Percentiles rank a stretch among this genome's conserved stretches.
These are phyloP conservation scores for Mrakia blollopis DNA, from an alignment of 768 basidiomycete species.

Conservation along the genomic window DNA sequence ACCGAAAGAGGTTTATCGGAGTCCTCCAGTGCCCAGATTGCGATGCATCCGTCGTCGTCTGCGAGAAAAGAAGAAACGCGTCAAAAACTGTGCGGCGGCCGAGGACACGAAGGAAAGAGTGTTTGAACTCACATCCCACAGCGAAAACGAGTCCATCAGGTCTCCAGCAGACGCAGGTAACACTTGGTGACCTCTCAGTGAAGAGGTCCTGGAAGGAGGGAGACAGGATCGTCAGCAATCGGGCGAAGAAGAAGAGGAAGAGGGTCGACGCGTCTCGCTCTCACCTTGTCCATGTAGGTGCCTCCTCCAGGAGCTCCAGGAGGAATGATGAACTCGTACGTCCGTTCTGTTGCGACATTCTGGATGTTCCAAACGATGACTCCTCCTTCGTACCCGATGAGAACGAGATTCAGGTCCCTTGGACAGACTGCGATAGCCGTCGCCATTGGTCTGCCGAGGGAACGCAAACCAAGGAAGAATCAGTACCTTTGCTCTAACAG, in stretches of 20 bases:
- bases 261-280: slow-evolving; percentile 34
- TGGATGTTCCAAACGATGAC: slow-evolving; percentile 47
- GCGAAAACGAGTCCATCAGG: slow-evolving; percentile 69
- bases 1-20: slow-evolving; percentile 69
- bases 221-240: slow-evolving; percentile 2
- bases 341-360: slow-evolving; percentile 47
- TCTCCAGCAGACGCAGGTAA: slow-evolving; percentile 67
- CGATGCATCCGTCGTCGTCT: slow-evolving; percentile 73
- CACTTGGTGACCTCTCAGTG: slow-evolving; percentile 61
- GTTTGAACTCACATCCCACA: slow-evolving; percentile 50
- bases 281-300: slow-evolving; percentile 57
- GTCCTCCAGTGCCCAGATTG: slow-evolving; percentile 77
- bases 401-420: slow-evolving; percentile 36
- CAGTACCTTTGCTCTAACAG: neutral
- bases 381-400: slow-evolving; percentile 45
- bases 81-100: neutral
- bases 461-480: neutral
- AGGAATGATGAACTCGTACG: slow-evolving; percentile 64
- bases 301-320: slow-evolving; percentile 74
- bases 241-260: neutral
- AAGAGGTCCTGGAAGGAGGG: slow-evolving; percentile 50
- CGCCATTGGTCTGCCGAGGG: slow-evolving; percentile 48
- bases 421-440: slow-evolving; percentile 54
- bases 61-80: neutral
- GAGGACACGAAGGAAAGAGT: neutral